Evolutionary conservation across 2,329 filamentous ascomycete genomes (phyloP), one percentile per base, ranked within the genome.

Genomic region (Xylaria sp.): DNA sequence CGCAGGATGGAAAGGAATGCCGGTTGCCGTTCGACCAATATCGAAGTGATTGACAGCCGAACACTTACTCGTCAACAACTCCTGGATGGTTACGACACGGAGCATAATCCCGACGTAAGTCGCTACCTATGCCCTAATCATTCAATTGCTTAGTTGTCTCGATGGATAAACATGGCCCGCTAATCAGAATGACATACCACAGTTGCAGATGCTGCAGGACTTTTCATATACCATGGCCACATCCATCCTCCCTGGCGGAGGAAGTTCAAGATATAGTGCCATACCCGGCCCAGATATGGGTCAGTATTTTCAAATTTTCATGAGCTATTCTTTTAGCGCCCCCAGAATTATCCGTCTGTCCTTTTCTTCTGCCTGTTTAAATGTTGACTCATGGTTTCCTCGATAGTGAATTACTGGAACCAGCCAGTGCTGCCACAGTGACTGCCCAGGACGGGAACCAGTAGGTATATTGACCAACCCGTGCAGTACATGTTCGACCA

Each of bases 101-200:
- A 48, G 44, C 44, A 48, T 48, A 48, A 48, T 20, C 44, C 44
- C 15, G 44, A 48, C 44, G 44, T 48, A 20, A 48, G 44, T 48
- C 1, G 15, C n/a, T 20, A 18, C 44, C 10, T 41, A 13, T 7
- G 39, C 10, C 7, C 39, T 41, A 15, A 2, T 41, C 39, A 41
- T 41, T 41, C 44, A 48, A n/a, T n/a, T 20, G 7, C 44, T 1
- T n/a, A 20, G 44, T 48, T 48, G 2, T 18, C 10, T 48, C 15
- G 18, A 48, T 48, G 7, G 6, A 18, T 1, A 48, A 18, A 48
- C n/a, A 48, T 8, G 44, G 1, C 13, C 44, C 12, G 44, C 44
- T 48, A 48, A 48, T 20, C 18, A 18, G 44, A 48, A 18, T 18
- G 15, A 48, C n/a, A 18, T 41, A 7, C 3, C 44, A n/a, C n/a